These are phyloP conservation scores for Trypanosomatidae sp. DNA, from an alignment of 208 protist genomes.

Conservation along the genomic window DNA sequence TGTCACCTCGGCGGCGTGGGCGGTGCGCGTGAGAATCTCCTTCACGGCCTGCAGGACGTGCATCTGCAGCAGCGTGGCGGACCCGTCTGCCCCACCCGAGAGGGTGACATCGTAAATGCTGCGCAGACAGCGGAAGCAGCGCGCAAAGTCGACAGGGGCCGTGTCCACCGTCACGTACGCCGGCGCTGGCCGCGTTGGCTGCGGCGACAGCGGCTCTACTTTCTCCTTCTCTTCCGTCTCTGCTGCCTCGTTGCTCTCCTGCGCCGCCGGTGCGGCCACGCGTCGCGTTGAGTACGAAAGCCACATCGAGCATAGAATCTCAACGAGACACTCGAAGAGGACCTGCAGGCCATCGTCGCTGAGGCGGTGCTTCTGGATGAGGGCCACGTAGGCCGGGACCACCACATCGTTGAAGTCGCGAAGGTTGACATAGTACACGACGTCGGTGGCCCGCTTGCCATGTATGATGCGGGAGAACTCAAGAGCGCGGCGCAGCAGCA, in stretches of 20 bases:
- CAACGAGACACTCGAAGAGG: conserved; percentile 56
- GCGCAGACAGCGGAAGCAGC: conserved; percentile 57
- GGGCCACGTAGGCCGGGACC: conserved; percentile 52
- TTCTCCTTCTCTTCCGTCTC: neutral
- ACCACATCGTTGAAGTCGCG: conserved; percentile 52
- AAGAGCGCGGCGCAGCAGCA: conserved; percentile 59
- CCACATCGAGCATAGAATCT: conserved; percentile 64
- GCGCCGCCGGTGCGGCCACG: neutral
- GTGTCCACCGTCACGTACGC: conserved; percentile 37
- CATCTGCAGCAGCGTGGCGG: conserved; percentile 49
- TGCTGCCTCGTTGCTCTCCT: too few relatives aligned
- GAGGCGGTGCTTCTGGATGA: conserved; percentile 39
- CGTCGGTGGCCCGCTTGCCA: conserved; percentile 26
- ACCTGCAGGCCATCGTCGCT: conserved; percentile 69
- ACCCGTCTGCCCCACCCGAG: conserved; percentile 6
- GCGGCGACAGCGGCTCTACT: neutral
- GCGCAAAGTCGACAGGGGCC: conserved; percentile 30
- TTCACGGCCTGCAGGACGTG: conserved; percentile 76
- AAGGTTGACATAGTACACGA: conserved; percentile 64
- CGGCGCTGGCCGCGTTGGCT: too few relatives aligned
- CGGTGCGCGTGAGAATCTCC: conserved; percentile 64
- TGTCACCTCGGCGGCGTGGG: conserved; percentile 26
- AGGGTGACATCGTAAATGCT: conserved; percentile 28
- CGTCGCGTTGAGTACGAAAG: conserved; percentile 24
- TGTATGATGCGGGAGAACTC: conserved; percentile 74